Evolutionary conservation across 176 grass and related monocot species (phyloP), one percentile per base, ranked within the genome.

Genomic region (Cymbopogon citratus): DNA sequence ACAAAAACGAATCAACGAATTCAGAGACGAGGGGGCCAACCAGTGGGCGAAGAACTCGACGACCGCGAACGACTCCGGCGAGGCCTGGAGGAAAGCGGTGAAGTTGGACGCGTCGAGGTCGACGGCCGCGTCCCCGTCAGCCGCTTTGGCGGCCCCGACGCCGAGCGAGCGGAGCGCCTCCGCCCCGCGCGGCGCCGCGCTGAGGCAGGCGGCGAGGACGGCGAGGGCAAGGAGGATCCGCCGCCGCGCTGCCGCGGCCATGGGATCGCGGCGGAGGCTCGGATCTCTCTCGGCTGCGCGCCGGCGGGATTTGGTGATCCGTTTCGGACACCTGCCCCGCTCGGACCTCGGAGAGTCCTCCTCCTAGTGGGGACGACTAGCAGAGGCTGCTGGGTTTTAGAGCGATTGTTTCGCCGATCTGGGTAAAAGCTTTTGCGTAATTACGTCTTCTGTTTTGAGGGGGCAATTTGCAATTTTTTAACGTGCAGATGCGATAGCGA

Each of bases 1-100:
- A 18, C 0, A 4, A 18, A 38, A 54, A 80, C 23, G 29, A 13
- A 78, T n/a, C 43, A 71, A 66, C 6, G 13, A n/a, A 78, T 75
- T 18, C 44, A 1, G 63, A 29, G 70, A 11, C 15, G 57, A 38
- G 49, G 10, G 10, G 14, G 29, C 84, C 15, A 18, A 99, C 96
- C 92, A 99, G 89, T 93, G 79, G 45, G 96, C 96, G 87, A 95
- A 99, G 96, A 99, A 99, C 91, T 99, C 96, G 82, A 99, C 96
- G 80, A 95, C 89, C 68, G 96, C 92, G 36, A 91, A 95, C 61
- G 83, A 77, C 67, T 92, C 89, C 60, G 82, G 82, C 14, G 96
- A 72, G 56, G 77, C 81, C 65, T 88, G 88, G 34, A 99, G 89
- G 72, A 90, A 81, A 57, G 81, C 80, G 43, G 88, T 85, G 74